Evolutionary conservation across 2,329 filamentous ascomycete genomes (phyloP).

Genomic region (Aureobasidium namibiae): DNA sequence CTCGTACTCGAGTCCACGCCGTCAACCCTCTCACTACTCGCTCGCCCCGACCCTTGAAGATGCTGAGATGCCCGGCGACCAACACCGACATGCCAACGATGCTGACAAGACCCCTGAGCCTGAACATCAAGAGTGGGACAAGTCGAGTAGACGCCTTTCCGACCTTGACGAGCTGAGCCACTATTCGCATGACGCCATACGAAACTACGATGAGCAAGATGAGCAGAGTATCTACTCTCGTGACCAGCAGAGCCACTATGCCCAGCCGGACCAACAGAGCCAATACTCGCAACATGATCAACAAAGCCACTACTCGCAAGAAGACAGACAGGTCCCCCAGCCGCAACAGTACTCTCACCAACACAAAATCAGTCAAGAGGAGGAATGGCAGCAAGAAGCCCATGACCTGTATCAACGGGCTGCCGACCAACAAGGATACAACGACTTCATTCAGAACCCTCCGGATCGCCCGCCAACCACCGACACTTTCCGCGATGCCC

Average conservation of each 20-base stretch:
- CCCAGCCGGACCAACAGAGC: background rate
- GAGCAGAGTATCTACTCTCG: background rate
- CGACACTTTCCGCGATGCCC: constrained; percentile 57
- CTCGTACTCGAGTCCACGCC: background rate
- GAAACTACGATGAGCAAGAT: background rate
- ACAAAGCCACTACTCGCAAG: background rate
- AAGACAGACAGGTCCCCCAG: background rate
- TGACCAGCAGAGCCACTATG: background rate
- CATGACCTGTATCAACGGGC: background rate
- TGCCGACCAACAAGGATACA: background rate
- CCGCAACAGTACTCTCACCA: background rate
- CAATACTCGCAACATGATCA: background rate
- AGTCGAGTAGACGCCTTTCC: background rate
- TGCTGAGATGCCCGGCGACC: background rate
- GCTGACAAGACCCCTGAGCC: constrained; percentile 7
- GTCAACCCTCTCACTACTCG: constrained; percentile 15
- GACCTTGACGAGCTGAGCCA: constrained; percentile 2
- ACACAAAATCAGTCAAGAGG: background rate
- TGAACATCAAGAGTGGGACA: constrained; percentile 2
- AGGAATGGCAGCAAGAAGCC: constrained; percentile 2
- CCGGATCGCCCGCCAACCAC: constrained; percentile 43
- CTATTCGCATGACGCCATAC: background rate
- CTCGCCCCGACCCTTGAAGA: constrained; percentile 12
- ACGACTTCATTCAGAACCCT: constrained; percentile 1
- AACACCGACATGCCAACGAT: background rate